A percentile compares a stretch with the other conserved stretches of the same genome.
Conservation (phyloP, 306 rosid genomes). For the Senna siamea region DNA sequence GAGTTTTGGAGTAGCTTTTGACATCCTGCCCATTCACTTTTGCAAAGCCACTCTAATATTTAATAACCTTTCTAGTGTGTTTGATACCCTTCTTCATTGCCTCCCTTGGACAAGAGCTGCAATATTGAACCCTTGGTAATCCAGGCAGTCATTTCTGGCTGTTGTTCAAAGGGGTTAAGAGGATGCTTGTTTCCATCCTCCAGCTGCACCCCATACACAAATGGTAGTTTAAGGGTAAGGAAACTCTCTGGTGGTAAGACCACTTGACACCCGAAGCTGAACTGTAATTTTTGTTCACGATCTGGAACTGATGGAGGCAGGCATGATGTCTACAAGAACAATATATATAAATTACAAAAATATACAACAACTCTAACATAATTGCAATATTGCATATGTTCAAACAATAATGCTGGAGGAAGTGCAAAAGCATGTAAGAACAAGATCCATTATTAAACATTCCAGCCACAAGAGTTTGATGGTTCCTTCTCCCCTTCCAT, state of each 20-base stretch:
- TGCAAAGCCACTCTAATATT: conserved; percentile 34
- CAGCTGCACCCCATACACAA: conserved; percentile 79
- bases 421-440: conserved; percentile 19
- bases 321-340: conserved; percentile 70
- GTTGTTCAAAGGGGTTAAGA: conserved; percentile 72
- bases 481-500: conserved; percentile 1
- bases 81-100: conserved; percentile 58
- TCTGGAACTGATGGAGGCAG: conserved; percentile 65
- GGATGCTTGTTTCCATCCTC: conserved; percentile 71
- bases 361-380: conserved; percentile 14
- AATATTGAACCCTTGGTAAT: conserved; percentile 75
- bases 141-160: conserved; percentile 93
- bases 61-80: conserved; percentile 44
- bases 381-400: neutral
- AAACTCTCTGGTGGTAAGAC: conserved; percentile 92
- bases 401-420: conserved; percentile 20
- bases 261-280: conserved; percentile 75
- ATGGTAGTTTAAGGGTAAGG: conserved; percentile 82
- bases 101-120: conserved; percentile 68
- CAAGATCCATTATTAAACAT: conserved; percentile 29
- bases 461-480: conserved; percentile 15
- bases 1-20: conserved; percentile 37
- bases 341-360: conserved; percentile 22
- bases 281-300: conserved; percentile 74
- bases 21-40: conserved; percentile 35